phyloP scores from a whole-genome alignment of 2,329 filamentous ascomycete species.

The Metarhizium anisopliae region DNA sequence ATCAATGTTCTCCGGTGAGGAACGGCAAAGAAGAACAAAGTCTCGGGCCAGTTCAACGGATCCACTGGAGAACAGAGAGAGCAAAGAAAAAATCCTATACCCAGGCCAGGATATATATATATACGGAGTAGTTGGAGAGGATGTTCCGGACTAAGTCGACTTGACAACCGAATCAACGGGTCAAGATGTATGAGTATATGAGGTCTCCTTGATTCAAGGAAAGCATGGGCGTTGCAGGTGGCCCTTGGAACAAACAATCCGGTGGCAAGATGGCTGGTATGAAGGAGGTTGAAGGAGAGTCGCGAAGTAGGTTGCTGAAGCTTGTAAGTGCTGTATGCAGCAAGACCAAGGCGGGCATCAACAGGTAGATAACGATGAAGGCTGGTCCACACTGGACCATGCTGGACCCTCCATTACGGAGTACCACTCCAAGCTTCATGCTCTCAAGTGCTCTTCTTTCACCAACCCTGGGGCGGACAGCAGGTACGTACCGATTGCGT shows the following conservation, averaged over 20 bases:
- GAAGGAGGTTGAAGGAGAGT: slow-evolving; percentile 26
- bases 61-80: background rate
- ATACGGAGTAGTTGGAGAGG: background rate
- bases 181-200: slow-evolving; percentile 22
- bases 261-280: background rate
- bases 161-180: slow-evolving; percentile 43
- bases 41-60: slow-evolving; percentile 4
- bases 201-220: slow-evolving; percentile 4
- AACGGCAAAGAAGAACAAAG: slow-evolving; percentile 11
- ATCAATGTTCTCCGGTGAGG: slow-evolving; percentile 14
- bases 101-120: background rate
- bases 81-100: background rate
- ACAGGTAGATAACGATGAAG: slow-evolving; percentile 16
- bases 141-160: slow-evolving; percentile 5
- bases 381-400: slow-evolving; percentile 3
- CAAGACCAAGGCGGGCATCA: slow-evolving; percentile 14
- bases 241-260: background rate
- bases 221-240: slow-evolving; percentile 6
- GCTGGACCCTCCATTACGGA: background rate
- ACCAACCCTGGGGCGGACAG: background rate
- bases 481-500: slow-evolving; percentile 22
- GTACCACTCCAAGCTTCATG: background rate
- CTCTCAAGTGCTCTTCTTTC: background rate
- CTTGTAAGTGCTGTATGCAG: slow-evolving; percentile 7
- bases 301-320: slow-evolving; percentile 21